Evolutionary conservation across 2,329 filamentous ascomycete genomes (phyloP), one percentile per base, ranked within the genome.

Genomic region (Aureobasidium sp.): DNA sequence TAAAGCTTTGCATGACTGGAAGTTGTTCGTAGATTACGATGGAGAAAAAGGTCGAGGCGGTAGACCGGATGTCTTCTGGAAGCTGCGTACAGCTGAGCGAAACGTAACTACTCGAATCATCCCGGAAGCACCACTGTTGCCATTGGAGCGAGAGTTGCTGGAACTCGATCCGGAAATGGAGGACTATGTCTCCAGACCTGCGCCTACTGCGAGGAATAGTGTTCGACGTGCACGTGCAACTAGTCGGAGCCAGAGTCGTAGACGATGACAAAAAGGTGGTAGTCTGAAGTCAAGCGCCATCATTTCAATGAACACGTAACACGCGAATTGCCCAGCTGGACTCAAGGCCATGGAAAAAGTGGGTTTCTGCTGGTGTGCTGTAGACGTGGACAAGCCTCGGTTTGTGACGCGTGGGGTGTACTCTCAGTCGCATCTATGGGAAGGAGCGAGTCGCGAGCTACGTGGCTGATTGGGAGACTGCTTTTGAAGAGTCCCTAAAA

Each of bases 91-190:
- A 62, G 71, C 70, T 41, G 69, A 72, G 37, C 70, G 70, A 43
- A 69, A 73, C 10, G 72, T 73, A 17, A 75, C 71, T 24, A 74
- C 76, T 6, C 71, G 72, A 27, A 67, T 73, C 8, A 67, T 80
- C 17, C 77, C 76, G 0, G 78, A 80, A 67, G 74, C 74, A 5
- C 78, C 78, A 7, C 70, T 79, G 5, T 78, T 76, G 74, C 69
- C 72, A 8, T 66, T 79, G 2, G 78, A 80, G 65, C 70, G 74
- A 17, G 76, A 78, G 62, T 66, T 80, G 48, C 68, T 73, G 10
- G 68, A 71, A n/a, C 70, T 73, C 29, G 77, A 79, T 63, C 72
- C 72, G 1, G 70, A 76, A 34, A 77, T 73, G 3, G 77, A 76
- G 56, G 73, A 76, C 26, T 75, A 75, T 57, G 71, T 78, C 12